Conservation (phyloP, 2,329 filamentous ascomycete species). For the Cladosporium colombiae region DNA sequence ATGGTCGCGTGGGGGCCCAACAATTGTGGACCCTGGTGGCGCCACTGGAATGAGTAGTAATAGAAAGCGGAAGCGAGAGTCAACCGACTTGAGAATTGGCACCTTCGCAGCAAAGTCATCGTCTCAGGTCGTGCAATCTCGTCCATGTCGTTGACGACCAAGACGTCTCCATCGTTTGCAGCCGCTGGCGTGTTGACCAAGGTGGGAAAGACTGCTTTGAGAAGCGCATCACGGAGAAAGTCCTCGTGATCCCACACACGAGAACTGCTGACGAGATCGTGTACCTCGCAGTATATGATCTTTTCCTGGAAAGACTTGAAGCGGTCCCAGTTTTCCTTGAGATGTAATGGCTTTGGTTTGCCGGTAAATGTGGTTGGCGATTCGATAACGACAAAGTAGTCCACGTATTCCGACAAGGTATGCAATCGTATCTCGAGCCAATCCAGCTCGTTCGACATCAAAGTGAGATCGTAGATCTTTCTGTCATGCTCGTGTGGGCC, state of each 20-base stretch:
- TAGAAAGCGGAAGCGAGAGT: constrained; percentile 13
- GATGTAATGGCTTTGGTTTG: constrained; percentile 15
- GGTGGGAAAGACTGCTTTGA: constrained; percentile 56
- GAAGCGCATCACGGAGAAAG: constrained; percentile 27
- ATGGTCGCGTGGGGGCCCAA: constrained; percentile 61
- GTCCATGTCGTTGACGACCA: constrained; percentile 22
- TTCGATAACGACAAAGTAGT: constrained; percentile 22
- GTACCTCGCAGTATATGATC: constrained; percentile 19
- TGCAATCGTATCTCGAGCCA: constrained; percentile 66
- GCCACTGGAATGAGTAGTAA: constrained; percentile 21
- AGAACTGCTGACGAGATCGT: constrained; percentile 9
- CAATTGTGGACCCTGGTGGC: constrained; percentile 47
- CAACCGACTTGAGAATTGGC: constrained; percentile 8
- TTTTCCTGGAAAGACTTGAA: constrained; percentile 18
- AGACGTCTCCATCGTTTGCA: constrained; percentile 23
- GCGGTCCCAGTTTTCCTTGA: constrained; percentile 17
- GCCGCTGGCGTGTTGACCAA: constrained; percentile 48
- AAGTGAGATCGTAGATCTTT: constrained; percentile 63
- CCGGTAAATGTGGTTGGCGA: constrained; percentile 21
- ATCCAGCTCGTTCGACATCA: constrained; percentile 65
- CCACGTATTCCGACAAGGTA: constrained; percentile 40
- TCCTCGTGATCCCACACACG: constrained; percentile 21
- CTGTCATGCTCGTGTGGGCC: constrained; percentile 27
- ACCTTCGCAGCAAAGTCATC: constrained; percentile 6
- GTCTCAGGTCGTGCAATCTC: constrained; percentile 14